Percentiles rank a stretch among this genome's conserved stretches.
Conservation (phyloP, 2,329 filamentous ascomycete genomes). For the Fusarium haematococcum region DNA sequence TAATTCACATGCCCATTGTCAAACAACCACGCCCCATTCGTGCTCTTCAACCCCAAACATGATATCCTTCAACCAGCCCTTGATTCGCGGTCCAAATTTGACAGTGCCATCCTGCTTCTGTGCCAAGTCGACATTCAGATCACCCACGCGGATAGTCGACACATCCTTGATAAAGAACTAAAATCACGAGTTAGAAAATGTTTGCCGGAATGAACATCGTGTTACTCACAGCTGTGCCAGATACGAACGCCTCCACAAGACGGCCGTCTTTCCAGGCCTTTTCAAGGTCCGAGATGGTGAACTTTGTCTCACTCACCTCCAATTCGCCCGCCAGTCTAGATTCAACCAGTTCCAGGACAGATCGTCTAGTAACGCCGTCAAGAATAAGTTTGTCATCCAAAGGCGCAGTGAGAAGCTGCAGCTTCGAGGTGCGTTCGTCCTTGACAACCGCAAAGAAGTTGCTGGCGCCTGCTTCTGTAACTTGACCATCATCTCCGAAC, state of each 20-base stretch:
- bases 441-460: slow-evolving; percentile 77
- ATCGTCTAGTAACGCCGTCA: slow-evolving; percentile 74
- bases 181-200: neutral
- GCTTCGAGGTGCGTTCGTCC: slow-evolving; percentile 57
- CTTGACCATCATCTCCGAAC: slow-evolving; percentile 66
- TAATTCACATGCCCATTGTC: neutral
- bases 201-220: neutral
- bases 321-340: neutral
- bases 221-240: slow-evolving; percentile 70
- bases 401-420: slow-evolving; percentile 74
- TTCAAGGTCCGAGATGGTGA: slow-evolving; percentile 70
- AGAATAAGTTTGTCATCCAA: slow-evolving; percentile 71
- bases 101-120: neutral
- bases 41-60: slow-evolving; percentile 23
- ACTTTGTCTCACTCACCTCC: slow-evolving; percentile 58
- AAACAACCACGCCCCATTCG: slow-evolving; percentile 14
- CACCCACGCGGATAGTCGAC: slow-evolving; percentile 14
- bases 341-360: slow-evolving; percentile 69
- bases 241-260: slow-evolving; percentile 74
- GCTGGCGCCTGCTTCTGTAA: slow-evolving; percentile 58
- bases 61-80: slow-evolving; percentile 19
- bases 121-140: slow-evolving; percentile 6
- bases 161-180: slow-evolving; percentile 27
- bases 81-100: slow-evolving; percentile 1
- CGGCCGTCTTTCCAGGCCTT: slow-evolving; percentile 68